phyloP scores from a whole-genome alignment of 2,329 filamentous ascomycete species.

The Pseudocercospora pini-densiflorae region DNA sequence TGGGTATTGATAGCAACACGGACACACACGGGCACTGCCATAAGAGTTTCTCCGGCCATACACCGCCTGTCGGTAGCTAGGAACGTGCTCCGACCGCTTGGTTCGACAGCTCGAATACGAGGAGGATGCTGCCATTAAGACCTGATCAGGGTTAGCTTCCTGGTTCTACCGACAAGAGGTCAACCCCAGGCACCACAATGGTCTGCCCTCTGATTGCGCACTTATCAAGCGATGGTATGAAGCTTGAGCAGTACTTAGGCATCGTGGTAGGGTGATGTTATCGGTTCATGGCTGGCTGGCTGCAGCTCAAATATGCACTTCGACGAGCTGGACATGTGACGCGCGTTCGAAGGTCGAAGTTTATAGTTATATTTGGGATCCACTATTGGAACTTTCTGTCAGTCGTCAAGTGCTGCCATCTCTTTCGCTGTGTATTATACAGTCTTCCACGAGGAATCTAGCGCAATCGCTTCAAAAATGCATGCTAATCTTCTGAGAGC shows the following conservation, averaged over 20 bases:
- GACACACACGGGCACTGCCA: neutral
- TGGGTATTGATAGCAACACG: conserved; percentile 2
- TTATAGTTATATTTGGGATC: conserved; percentile 10
- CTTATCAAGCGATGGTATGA: neutral
- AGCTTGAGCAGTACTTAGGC: neutral
- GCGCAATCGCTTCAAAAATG: neutral
- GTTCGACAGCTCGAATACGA: conserved; percentile 5
- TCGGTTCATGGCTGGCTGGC: neutral
- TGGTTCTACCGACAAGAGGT: neutral
- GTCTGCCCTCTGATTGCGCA: neutral
- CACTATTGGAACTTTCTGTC: conserved; percentile 6
- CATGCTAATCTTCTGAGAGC: neutral
- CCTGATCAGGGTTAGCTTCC: conserved; percentile 2
- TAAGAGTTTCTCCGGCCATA: neutral
- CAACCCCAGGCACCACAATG: neutral
- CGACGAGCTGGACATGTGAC: conserved; percentile 2
- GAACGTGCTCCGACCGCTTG: neutral
- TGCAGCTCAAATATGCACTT: neutral
- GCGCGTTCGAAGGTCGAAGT: conserved; percentile 2
- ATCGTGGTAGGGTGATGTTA: neutral
- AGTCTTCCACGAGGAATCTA: neutral
- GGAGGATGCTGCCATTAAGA: neutral
- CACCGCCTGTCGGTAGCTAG: conserved; percentile 1
- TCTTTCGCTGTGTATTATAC: conserved; percentile 6
- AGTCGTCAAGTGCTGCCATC: conserved; percentile 3